phyloP scores from a whole-genome alignment of 192 early-diverging fungal genomes.

The Jimgerdemannia lactiflua region DNA sequence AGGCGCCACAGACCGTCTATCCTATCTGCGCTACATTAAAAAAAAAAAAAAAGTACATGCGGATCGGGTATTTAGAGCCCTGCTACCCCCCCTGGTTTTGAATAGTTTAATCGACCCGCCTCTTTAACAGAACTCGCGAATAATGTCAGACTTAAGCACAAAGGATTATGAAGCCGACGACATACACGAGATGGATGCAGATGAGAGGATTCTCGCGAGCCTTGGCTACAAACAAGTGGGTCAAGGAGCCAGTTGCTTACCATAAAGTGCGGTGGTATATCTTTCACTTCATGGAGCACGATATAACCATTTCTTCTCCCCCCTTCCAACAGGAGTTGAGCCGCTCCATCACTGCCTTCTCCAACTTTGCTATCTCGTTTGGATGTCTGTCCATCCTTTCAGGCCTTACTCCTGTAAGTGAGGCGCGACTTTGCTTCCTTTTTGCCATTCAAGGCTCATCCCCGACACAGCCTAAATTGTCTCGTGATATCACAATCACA shows the following conservation, averaged over 20 bases:
- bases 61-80: too few relatives aligned
- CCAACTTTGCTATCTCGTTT: constrained; percentile 54
- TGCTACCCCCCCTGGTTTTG: too few relatives aligned
- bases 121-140: too few relatives aligned
- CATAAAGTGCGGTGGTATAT: too few relatives aligned
- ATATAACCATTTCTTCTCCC: neutral
- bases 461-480: neutral
- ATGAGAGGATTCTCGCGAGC: constrained; percentile 18
- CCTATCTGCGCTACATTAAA: too few relatives aligned
- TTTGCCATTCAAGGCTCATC: neutral
- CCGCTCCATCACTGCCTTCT: constrained; percentile 44
- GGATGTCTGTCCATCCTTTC: constrained; percentile 50
- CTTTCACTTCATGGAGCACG: neutral
- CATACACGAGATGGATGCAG: constrained; percentile 1
- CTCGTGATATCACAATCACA: constrained; percentile 34
- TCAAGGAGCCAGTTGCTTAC: neutral
- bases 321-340: constrained; percentile 36
- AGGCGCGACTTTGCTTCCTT: neutral
- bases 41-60: too few relatives aligned
- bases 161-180: too few relatives aligned
- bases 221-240: constrained; percentile 41
- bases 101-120: too few relatives aligned
- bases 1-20: too few relatives aligned
- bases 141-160: too few relatives aligned
- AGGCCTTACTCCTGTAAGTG: constrained; percentile 43